Evolutionary conservation across 1,284 basidiomycete genomes (phyloP), one percentile per base, ranked within the genome.

Genomic region (Anthracocystis panici-leucophaei): DNA sequence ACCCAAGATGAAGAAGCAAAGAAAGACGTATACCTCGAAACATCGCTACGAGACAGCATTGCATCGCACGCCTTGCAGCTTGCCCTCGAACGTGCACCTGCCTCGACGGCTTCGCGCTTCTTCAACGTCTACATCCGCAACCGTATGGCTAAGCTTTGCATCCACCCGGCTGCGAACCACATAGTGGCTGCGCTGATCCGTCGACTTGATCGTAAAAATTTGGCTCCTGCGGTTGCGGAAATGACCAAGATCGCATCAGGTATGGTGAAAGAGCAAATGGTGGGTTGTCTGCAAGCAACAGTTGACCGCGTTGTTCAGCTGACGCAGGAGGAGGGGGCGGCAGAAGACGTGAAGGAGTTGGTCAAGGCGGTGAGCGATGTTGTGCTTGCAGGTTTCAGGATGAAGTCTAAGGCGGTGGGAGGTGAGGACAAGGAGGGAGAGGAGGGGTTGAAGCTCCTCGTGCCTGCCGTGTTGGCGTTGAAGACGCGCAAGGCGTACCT

Each of bases 111-210:
- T 12, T 31, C 49, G 3, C 65, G 57, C 20, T 84, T 85, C 55
- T 83, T 77, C 58, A 29, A 52, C 38, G 58, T 65, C 14, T 84
- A 84, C 69, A 55, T 85, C 23, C 45, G 29, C 20, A 77, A 63
- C 12, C 71, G 79, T 4, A 66, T 82, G 45, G 71, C 66, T 3
- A 80, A 80, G 41, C 77, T 85, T 2, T 81, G 79, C 46, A 62
- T 71, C 6, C 83, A 85, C 52, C 82, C 82, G 2, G 71, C 79
- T 18, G 83, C 79, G 16, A 84, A 84, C 52, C 82, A 77, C 57
- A 78, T 85, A 18, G 77, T 82, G 14, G 66, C 81, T 3, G 53
- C 68, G 0, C 35, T 69, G 12, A n/a, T 81, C 20, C 58, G 68
- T 1, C 49, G 75, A 5, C 68, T 84, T 10, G 21, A 38, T 1